Conservation (phyloP, 768 basidiomycete genomes). For the Rhodotorula kratochvilovae region DNA sequence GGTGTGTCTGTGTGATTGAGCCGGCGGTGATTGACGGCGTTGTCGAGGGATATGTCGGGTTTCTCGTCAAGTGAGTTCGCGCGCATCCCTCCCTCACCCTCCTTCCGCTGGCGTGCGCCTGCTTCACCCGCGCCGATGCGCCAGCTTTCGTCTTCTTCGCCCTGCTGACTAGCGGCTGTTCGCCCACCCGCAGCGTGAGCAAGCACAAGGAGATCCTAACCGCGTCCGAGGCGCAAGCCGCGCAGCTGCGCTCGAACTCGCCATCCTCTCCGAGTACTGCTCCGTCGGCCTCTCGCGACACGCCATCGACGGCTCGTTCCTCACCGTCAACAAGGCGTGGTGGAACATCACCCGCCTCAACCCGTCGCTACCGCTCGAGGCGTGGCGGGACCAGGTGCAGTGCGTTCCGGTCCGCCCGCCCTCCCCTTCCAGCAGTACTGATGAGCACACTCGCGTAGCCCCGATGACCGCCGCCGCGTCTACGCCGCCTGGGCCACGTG, state of each 20-base stretch:
- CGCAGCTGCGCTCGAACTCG: constrained; percentile 11
- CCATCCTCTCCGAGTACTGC: not conserved
- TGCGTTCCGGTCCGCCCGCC: not conserved
- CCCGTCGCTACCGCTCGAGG: not conserved
- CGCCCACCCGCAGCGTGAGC: no score
- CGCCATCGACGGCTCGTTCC: constrained; percentile 6
- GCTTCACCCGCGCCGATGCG: no score
- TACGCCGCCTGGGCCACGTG: not conserved
- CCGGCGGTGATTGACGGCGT: constrained; percentile 8
- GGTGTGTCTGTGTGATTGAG: constrained; percentile 3
- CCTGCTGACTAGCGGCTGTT: no score
- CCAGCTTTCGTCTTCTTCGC: no score
- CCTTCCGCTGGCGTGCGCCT: not conserved
- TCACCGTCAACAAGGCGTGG: constrained; percentile 24
- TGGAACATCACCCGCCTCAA: not conserved
- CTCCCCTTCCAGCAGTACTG: not conserved
- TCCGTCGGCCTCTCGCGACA: constrained; percentile 9
- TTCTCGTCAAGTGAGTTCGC: constrained; percentile 11
- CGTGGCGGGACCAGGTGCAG: not conserved
- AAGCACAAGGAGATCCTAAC: constrained; percentile 14
- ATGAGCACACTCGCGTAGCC: not conserved
- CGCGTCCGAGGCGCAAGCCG: constrained; percentile 1
- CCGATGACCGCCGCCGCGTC: constrained; percentile 5
- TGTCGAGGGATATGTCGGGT: constrained; percentile 7
- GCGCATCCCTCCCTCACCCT: not conserved